Percentiles rank a stretch among this genome's conserved stretches.
Conservation (phyloP, 768 basidiomycete species). For the Heimioporus sp. region DNA sequence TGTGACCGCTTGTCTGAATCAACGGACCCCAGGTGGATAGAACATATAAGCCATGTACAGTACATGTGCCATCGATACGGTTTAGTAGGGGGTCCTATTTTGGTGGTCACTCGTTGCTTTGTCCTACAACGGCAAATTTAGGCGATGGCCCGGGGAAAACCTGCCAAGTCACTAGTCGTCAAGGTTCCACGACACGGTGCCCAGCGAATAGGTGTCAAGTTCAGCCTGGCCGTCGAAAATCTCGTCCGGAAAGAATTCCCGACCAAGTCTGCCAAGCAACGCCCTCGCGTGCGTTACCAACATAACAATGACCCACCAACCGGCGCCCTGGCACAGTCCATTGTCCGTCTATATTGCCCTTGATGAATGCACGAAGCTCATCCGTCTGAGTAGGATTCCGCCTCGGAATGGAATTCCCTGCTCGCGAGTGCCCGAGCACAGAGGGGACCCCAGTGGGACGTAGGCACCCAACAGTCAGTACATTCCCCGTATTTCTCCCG, state of each 20-base stretch:
- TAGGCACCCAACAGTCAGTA: conserved; percentile 81
- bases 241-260: conserved; percentile 50
- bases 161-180: conserved; percentile 55
- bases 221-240: conserved; percentile 55
- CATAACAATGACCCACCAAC: conserved; percentile 52
- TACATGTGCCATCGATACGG: no score
- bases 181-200: conserved; percentile 75
- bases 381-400: conserved; percentile 50
- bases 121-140: not conserved
- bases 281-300: conserved; percentile 41
- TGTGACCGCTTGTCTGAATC: no score
- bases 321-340: conserved; percentile 52
- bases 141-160: conserved; percentile 40
- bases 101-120: no score
- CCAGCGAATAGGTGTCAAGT: conserved; percentile 64
- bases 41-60: no score
- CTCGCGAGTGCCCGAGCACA: conserved; percentile 76
- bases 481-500: not conserved
- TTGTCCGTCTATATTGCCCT: conserved; percentile 44
- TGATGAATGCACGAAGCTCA: no score
- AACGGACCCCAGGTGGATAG: no score
- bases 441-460: conserved; percentile 85
- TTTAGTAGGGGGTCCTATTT: no score
- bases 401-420: conserved; percentile 85
- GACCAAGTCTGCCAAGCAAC: conserved; percentile 45